Percentiles rank a stretch among this genome's conserved stretches.
These are phyloP conservation scores for Haplographium delicatum DNA, from an alignment of 495 filamentous ascomycete species.

Conservation along the genomic window DNA sequence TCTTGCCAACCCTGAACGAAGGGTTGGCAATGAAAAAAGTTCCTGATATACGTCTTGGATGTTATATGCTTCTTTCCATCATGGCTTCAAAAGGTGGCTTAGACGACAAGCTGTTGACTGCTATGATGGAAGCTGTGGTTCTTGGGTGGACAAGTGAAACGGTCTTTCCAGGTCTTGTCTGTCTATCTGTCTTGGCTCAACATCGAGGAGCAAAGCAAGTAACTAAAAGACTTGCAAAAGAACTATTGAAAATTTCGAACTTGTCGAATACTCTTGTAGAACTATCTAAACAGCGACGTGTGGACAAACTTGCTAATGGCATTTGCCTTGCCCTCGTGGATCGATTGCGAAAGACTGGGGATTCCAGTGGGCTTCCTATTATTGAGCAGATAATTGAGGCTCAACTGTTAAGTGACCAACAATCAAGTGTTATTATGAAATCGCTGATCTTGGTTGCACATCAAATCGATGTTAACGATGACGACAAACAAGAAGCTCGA, in stretches of 20 bases:
- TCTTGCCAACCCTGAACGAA: conserved; percentile 71
- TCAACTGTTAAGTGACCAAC: conserved; percentile 55
- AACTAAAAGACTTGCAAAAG: conserved; percentile 62
- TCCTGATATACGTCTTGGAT: conserved; percentile 72
- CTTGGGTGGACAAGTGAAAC: conserved; percentile 69
- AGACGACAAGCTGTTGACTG: conserved; percentile 65
- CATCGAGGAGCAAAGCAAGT: conserved; percentile 62
- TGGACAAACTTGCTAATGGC: conserved; percentile 70
- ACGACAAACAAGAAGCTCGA: conserved; percentile 46
- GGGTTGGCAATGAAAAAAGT: conserved; percentile 66
- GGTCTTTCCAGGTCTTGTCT: conserved; percentile 66
- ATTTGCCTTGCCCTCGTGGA: conserved; percentile 61
- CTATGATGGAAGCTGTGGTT: conserved; percentile 81
- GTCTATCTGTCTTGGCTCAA: conserved; percentile 73
- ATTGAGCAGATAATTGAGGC: conserved; percentile 57
- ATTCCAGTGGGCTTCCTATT: conserved; percentile 47
- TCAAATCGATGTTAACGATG: conserved; percentile 41
- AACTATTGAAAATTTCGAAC: conserved; percentile 58
- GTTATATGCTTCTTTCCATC: conserved; percentile 84
- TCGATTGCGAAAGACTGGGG: conserved; percentile 56
- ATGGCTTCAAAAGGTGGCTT: conserved; percentile 75
- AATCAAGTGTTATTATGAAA: conserved; percentile 56
- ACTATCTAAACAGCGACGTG: conserved; percentile 57
- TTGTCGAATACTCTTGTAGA: conserved; percentile 52
- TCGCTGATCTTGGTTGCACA: conserved; percentile 54